Evolutionary conservation across 805 yeast species (phyloP), one percentile per base, ranked within the genome.

Genomic region (Candida pini): DNA sequence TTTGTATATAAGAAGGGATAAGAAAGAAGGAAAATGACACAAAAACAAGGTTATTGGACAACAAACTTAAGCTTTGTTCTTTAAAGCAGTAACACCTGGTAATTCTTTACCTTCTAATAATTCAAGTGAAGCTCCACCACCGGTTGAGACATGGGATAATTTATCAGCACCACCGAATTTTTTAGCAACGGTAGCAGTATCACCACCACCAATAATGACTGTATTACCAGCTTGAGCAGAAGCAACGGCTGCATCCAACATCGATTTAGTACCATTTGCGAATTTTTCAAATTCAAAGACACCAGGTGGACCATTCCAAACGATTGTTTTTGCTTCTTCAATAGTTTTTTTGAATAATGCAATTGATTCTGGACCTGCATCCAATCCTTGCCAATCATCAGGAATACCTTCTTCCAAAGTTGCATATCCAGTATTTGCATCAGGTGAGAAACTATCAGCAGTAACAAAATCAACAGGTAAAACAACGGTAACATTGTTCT

Each of bases 281-380:
- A 92, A 92, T 58, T 74, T 75, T 52, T 86, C 96, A 60, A 92
- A 92, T 74, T 92, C 98, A 64, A 92, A 92, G 54, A 92, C 98
- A 76, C 98, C 98, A 68, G 98, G 97, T 48, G 98, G 98, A 65
- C 98, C 98, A 75, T 92, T 92, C 98, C 98, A 92, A 63, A 92
- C 92, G 57, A 92, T 90, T 58, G 98, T 92, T 80, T 90, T 88
- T 53, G 98, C 94, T 68, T 81, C 74, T 48, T 83, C 82, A 54
- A 92, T 86, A 47, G 96, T 81, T 49, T 70, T 79, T 49, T 81
- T 76, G 63, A 84, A 92, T 52, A 83, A 73, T 66, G 78, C 74
- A 57, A 77, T 72, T 44, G 95, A 76, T 72, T 85, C 81, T 69
- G 88, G 89, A 69, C 98, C 98, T 56, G 79, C 78, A 68, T 92